Evolutionary conservation across 1,284 basidiomycete species (phyloP).

Genomic region (Termitomyces sp.): DNA sequence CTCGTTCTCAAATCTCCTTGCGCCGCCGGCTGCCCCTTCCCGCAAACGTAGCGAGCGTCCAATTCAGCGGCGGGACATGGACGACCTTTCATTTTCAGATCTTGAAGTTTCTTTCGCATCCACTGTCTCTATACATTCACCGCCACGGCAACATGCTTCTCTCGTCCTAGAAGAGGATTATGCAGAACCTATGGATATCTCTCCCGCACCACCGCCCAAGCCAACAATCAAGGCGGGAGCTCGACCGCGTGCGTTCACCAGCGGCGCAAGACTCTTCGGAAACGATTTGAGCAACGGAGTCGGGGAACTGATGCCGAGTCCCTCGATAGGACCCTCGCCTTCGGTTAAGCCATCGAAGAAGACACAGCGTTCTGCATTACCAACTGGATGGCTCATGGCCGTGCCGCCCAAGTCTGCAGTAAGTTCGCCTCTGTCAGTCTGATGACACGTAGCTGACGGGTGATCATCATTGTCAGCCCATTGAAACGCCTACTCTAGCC

Average conservation of each 20-base stretch:
- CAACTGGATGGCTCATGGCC: slow-evolving; percentile 54
- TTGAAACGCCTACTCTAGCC: slow-evolving; percentile 34
- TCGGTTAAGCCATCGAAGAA: slow-evolving; percentile 39
- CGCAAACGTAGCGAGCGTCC: slow-evolving; percentile 44
- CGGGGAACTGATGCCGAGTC: slow-evolving; percentile 26
- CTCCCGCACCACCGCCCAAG: slow-evolving; percentile 50
- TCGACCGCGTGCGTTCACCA: slow-evolving; percentile 59
- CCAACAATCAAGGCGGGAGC: slow-evolving; percentile 23
- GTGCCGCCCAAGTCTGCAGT: slow-evolving; percentile 25
- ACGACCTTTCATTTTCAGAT: slow-evolving; percentile 66
- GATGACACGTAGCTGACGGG: slow-evolving; percentile 7
- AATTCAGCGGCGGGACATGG: slow-evolving; percentile 44
- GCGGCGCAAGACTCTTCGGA: slow-evolving; percentile 61
- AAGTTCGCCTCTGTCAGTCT: neutral
- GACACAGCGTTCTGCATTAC: slow-evolving; percentile 55
- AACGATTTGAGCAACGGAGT: slow-evolving; percentile 68
- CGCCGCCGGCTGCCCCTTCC: slow-evolving; percentile 44
- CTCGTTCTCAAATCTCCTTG: slow-evolving; percentile 42
- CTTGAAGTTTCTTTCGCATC: slow-evolving; percentile 77
- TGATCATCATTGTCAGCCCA: slow-evolving; percentile 27
- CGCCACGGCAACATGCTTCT: slow-evolving; percentile 41
- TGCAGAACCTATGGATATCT: slow-evolving; percentile 72
- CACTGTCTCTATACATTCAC: slow-evolving; percentile 71
- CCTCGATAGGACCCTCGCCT: slow-evolving; percentile 30
- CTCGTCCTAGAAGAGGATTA: slow-evolving; percentile 43